Evolutionary conservation across 345 rosid genomes (phyloP), one percentile per base, ranked within the genome.

Genomic region (Bruguiera sexangula): DNA sequence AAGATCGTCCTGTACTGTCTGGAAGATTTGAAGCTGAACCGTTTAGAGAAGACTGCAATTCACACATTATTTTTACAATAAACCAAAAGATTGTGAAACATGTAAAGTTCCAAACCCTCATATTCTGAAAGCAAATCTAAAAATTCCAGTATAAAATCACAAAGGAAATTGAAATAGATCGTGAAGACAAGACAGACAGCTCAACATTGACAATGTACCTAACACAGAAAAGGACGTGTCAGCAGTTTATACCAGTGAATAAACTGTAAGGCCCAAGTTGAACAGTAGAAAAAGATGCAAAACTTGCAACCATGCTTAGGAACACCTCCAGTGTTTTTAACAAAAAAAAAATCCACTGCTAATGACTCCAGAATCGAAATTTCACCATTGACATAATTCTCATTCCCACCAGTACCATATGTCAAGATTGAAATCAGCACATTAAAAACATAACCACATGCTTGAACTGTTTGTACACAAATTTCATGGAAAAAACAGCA

Each of bases 21-120:
- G 85, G 91, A 77, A 95, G 83, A 86, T 92, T 95, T 22, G 99
- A 90, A 50, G 92, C 88, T 39, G 96, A 87, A 66, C 96, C 90
- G 39, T 87, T 88, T 63, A 92, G 83, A 64, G 96, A 92, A 71
- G 99, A 89, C 97, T 95, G 91, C 77, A 85, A 77, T 50, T 27
- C 22, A 56, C 76, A 76, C 26, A 26, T n/a, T 39, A 56, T 39
- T 43, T 48, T 34, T 13, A 48, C 50, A 56, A 58, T n/a, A 24
- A 46, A 27, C 55, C 6, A 3, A 62, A 39, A 57, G 15, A 29
- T 43, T 6, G 18, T 13, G 32, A 21, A 58, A 19, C 46, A 46
- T 13, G 48, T 1, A 22, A 7, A 18, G 24, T 48, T 13, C 46
- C 21, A 20, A 7, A 24, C 13, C 22, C 5, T 13, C 11, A 37